phyloP scores from a whole-genome alignment of 495 filamentous ascomycete genomes.

The Trichoderma reesei region DNA sequence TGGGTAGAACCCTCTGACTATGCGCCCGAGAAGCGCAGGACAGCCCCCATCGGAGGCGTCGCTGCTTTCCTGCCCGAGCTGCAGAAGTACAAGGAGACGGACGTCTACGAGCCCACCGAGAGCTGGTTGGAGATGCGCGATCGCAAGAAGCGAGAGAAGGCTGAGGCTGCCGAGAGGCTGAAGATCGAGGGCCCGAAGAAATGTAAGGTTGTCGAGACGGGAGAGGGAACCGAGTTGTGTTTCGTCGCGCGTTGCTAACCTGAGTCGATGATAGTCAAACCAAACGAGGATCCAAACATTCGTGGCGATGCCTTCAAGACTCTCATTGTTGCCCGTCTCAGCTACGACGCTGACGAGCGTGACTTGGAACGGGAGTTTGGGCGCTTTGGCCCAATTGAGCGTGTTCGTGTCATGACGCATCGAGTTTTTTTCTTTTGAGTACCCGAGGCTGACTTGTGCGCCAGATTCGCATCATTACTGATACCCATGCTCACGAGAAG shows the following conservation, averaged over 20 bases:
- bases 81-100: conserved; percentile 57
- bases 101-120: conserved; percentile 76
- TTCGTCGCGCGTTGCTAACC: conserved; percentile 12
- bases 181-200: conserved; percentile 54
- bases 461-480: conserved; percentile 78
- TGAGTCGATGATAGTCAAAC: conserved; percentile 48
- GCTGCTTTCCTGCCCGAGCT: conserved; percentile 64
- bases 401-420: conserved; percentile 46
- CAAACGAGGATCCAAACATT: conserved; percentile 69
- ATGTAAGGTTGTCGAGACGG: conserved; percentile 44
- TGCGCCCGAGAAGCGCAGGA: conserved; percentile 71
- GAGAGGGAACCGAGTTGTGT: not conserved
- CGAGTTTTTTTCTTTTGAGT: conserved; percentile 3
- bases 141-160: conserved; percentile 69
- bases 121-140: conserved; percentile 83
- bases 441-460: not conserved
- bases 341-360: conserved; percentile 76
- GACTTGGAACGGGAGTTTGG: conserved; percentile 93
- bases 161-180: conserved; percentile 50
- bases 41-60: conserved; percentile 59
- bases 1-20: conserved; percentile 79
- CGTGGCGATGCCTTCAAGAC: conserved; percentile 92
- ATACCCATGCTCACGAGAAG: conserved; percentile 55
- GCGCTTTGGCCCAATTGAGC: conserved; percentile 88
- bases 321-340: conserved; percentile 82